These are phyloP conservation scores for Scedosporium dehoogii DNA, from an alignment of 2,329 filamentous ascomycete species.

Conservation along the genomic window DNA sequence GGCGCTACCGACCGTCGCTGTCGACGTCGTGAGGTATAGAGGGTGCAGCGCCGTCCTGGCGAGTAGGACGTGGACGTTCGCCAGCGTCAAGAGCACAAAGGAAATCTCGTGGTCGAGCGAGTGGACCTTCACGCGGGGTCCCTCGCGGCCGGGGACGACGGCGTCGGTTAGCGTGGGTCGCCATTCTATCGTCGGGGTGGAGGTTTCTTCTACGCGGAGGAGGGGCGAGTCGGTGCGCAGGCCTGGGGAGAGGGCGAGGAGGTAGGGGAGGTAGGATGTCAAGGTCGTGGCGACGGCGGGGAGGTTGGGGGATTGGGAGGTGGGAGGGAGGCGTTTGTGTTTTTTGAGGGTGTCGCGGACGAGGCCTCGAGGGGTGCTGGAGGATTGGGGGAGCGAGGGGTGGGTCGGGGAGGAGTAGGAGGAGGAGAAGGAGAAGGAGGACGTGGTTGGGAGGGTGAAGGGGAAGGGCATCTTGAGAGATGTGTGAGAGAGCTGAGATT, in stretches of 20 bases:
- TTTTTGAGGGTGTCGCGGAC: slow-evolving; percentile 77
- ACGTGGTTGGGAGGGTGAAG: slow-evolving; percentile 82
- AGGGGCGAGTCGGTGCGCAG: slow-evolving; percentile 42
- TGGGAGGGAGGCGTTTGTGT: slow-evolving; percentile 73
- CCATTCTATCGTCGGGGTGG: slow-evolving; percentile 61
- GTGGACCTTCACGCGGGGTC: slow-evolving; percentile 55
- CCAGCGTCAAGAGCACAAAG: slow-evolving; percentile 69
- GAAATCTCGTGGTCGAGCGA: slow-evolving; percentile 76
- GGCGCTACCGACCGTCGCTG: slow-evolving; percentile 50
- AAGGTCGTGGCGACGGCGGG: slow-evolving; percentile 58
- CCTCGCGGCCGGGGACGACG: slow-evolving; percentile 54
- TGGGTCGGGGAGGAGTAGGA: slow-evolving; percentile 73
- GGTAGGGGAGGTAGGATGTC: slow-evolving; percentile 72
- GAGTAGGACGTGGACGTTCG: slow-evolving; percentile 61
- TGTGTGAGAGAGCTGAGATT: not conserved
- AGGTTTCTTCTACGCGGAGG: slow-evolving; percentile 6
- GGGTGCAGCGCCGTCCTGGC: slow-evolving; percentile 64
- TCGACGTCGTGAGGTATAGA: slow-evolving; percentile 53
- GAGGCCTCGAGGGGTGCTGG: slow-evolving; percentile 75
- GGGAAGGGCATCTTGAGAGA: slow-evolving; percentile 68
- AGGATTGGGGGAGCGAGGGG: slow-evolving; percentile 83
- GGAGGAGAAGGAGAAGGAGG: slow-evolving; percentile 70
- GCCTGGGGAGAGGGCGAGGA: slow-evolving; percentile 67
- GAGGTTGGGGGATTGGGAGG: slow-evolving; percentile 62
- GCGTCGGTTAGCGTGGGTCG: slow-evolving; percentile 63